Conservation (phyloP, 176 grass and related monocot genomes). For the Musa schizocarpa region DNA sequence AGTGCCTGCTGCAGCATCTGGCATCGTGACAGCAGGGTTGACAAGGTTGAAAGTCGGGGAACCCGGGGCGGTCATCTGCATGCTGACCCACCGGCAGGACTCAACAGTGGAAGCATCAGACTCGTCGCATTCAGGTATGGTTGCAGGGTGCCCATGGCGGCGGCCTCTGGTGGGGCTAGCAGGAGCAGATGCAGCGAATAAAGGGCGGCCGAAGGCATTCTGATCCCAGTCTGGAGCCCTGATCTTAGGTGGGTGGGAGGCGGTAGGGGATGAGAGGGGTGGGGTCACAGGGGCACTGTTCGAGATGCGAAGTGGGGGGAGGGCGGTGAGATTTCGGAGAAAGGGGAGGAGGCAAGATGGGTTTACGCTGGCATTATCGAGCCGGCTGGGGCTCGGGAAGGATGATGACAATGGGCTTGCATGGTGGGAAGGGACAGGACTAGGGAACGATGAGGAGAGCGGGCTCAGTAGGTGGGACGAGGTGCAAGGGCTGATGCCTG, state of each 20-base stretch:
- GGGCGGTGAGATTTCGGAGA: constrained; percentile 18
- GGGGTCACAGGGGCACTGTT: constrained; percentile 16
- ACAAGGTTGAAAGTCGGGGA: constrained; percentile 27
- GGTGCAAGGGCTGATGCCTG: constrained; percentile 14
- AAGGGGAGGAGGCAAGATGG: constrained; percentile 21
- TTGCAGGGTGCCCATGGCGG: neutral
- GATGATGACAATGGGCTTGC: constrained; percentile 11
- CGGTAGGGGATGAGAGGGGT: constrained; percentile 15
- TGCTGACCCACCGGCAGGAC: constrained; percentile 9
- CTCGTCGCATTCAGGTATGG: constrained; percentile 16
- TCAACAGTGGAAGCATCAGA: constrained; percentile 18
- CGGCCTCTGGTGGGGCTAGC: constrained; percentile 9
- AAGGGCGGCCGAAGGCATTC: neutral
- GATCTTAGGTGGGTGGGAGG: constrained; percentile 8
- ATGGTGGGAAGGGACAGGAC: constrained; percentile 19
- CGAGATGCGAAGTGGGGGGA: constrained; percentile 16
- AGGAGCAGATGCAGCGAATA: constrained; percentile 5
- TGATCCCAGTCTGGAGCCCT: neutral
- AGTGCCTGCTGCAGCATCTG: neutral
- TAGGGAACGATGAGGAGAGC: constrained; percentile 10
- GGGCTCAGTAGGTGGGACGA: constrained; percentile 18
- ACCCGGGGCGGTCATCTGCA: constrained; percentile 3
- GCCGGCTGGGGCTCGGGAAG: constrained; percentile 17
- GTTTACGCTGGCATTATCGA: constrained; percentile 1
- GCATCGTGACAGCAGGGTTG: neutral